Percentiles rank a stretch among this genome's conserved stretches.
Conservation (phyloP, 2,329 filamentous ascomycete genomes). For the Talaromyces sp. region DNA sequence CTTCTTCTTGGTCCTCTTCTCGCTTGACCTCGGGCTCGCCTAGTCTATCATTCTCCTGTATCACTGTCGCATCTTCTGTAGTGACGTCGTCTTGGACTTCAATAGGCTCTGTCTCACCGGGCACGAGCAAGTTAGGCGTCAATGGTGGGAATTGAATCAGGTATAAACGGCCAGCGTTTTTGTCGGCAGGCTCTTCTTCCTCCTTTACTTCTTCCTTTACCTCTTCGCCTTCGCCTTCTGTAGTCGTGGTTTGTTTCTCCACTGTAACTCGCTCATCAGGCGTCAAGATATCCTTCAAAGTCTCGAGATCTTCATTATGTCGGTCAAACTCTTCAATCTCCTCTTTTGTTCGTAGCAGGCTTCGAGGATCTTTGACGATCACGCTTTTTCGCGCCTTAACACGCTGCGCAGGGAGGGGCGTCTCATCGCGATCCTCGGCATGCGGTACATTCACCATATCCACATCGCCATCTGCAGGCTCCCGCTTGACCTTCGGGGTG, state of each 20-base stretch:
- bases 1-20: constrained; percentile 29
- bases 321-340: constrained; percentile 41
- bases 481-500: constrained; percentile 47
- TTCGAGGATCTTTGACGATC: constrained; percentile 27
- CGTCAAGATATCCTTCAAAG: constrained; percentile 35
- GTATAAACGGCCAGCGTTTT: constrained; percentile 53
- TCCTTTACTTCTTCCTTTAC: constrained; percentile 18
- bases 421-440: constrained; percentile 26
- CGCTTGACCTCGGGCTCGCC: constrained; percentile 23
- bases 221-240: constrained; percentile 13
- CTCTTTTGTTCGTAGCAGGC: constrained; percentile 37
- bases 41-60: constrained; percentile 1
- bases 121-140: constrained; percentile 51
- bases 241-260: constrained; percentile 14
- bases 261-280: constrained; percentile 19
- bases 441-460: constrained; percentile 27
- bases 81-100: constrained; percentile 10
- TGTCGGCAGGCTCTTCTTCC: constrained; percentile 31
- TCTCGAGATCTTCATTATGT: constrained; percentile 35
- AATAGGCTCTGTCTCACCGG: constrained; percentile 20
- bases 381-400: constrained; percentile 33
- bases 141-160: constrained; percentile 61
- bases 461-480: constrained; percentile 48
- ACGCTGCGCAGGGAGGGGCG: constrained; percentile 27
- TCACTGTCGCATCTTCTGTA: constrained; percentile 1